Base-by-base conservation (phyloP, 2,329 filamentous ascomycete genomes). In the Epichloe gansuensis region DNA sequence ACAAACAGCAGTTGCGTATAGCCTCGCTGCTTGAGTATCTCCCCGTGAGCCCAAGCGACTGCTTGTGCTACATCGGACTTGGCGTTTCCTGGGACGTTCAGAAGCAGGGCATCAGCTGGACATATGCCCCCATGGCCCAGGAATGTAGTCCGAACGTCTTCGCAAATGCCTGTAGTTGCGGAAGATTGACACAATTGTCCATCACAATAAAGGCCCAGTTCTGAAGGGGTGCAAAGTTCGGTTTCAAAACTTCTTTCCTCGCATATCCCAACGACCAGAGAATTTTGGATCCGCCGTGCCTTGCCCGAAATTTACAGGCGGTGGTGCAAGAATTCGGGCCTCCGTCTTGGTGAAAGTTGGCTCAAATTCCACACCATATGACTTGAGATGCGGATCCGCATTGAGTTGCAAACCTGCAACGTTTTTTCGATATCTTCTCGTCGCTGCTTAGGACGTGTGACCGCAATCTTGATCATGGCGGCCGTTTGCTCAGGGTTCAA, bases 381-480 rank as follows among this genome's bases (percentile, higher is more conserved):
- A 75, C 2, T 72, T 72, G 1, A 96, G 75, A 48, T 86, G 83
- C 0, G 76, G 78, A 58, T 98, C 93, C 9, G 81, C 72, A 0
- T 91, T 74, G 58, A 85, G 77, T 0, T 70, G 63, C 8, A 95
- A 78, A 15, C 86, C 86, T 3, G 77, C 65, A 48, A 82, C 70
- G 41, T 63, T 6, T 52, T 52, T 52, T 68, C 59, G 59, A 97
- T 90, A 21, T 86, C 80, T 0, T 65, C 60, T 58, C 81, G 78
- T n/a, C 93, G 86, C 34, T 82, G 65, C 0, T 66, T 65, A 0
- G 93, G 93, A 1, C 84, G 78, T 5, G 86, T 88, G 4, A 95
- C 91, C 0, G 91, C 91, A 61, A 91, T 89, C 67, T 86, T 91
- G 72, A 98, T 96, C 93, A 98, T 98, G 5, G 77, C 70, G 0